Evolutionary conservation across 2,329 filamentous ascomycete genomes (phyloP).

Genomic region (Aspergillus novofumigatus): DNA sequence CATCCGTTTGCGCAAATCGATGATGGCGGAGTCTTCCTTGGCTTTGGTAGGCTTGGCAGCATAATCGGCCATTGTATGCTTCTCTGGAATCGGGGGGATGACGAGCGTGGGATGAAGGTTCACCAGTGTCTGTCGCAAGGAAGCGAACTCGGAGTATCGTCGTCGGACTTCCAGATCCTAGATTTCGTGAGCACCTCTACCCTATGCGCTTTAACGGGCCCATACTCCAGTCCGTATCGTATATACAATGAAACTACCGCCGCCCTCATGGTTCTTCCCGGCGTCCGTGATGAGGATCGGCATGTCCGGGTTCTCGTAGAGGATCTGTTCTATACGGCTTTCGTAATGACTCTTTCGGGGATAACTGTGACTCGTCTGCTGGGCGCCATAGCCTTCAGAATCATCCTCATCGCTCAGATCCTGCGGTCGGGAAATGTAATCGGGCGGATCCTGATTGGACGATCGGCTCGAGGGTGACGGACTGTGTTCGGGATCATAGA

Average conservation of each 20-base stretch:
- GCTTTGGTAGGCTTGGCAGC: conserved; percentile 96
- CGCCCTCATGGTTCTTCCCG: conserved; percentile 89
- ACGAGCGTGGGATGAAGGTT: conserved; percentile 92
- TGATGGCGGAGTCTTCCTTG: conserved; percentile 95
- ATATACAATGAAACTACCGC: conserved; percentile 92
- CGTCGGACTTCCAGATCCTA: conserved; percentile 93
- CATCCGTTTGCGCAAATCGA: conserved; percentile 96
- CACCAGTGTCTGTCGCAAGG: conserved; percentile 80
- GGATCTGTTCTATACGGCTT: conserved; percentile 93
- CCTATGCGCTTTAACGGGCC: conserved; percentile 1
- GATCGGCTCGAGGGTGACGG: conserved; percentile 72
- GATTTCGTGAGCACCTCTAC: conserved; percentile 4
- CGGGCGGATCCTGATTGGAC: conserved; percentile 62
- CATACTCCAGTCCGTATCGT: conserved; percentile 90
- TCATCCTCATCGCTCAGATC: conserved; percentile 59
- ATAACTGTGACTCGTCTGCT: conserved; percentile 48
- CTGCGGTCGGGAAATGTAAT: conserved; percentile 49
- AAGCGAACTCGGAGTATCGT: conserved; percentile 94
- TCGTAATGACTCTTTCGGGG: conserved; percentile 77
- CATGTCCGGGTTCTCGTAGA: conserved; percentile 89
- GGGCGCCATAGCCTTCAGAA: conserved; percentile 46
- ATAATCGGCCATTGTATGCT: conserved; percentile 98
- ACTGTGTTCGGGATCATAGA: conserved; percentile 57
- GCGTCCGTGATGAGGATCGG: conserved; percentile 91
- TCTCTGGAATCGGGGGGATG: conserved; percentile 95